Conservation (phyloP, 768 basidiomycete genomes). For the Macrolepiota fuliginosa region DNA sequence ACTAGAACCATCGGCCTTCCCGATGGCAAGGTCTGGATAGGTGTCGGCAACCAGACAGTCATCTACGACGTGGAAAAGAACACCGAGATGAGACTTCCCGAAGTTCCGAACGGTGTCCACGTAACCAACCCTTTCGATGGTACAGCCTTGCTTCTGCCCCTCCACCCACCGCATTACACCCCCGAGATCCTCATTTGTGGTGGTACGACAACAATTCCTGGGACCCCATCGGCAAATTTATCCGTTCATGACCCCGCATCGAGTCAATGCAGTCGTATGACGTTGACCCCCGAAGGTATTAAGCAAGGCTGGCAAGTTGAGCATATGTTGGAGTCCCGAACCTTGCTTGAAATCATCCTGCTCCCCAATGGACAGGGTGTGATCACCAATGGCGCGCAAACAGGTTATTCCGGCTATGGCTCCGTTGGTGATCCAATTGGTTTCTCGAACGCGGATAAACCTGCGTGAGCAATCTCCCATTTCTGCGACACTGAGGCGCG, state of each 20-base stretch:
- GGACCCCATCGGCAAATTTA: conserved; percentile 24
- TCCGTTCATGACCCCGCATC: conserved; percentile 41
- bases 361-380: conserved; percentile 43
- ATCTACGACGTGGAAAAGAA: neutral
- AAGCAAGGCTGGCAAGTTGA: conserved; percentile 45
- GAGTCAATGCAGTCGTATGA: conserved; percentile 40
- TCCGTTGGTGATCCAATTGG: conserved; percentile 28
- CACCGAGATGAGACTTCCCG: conserved; percentile 25
- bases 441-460: conserved; percentile 29
- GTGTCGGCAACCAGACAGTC: conserved; percentile 40
- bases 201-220: conserved; percentile 34
- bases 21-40: conserved; percentile 38
- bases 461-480: conserved; percentile 21
- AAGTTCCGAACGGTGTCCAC: conserved; percentile 41
- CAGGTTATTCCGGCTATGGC: conserved; percentile 38
- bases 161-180: conserved; percentile 36
- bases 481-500: neutral
- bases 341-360: conserved; percentile 36
- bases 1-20: conserved; percentile 33
- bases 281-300: conserved; percentile 39
- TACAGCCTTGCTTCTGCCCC: conserved; percentile 33
- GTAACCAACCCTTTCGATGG: conserved; percentile 39
- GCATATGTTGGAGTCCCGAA: conserved; percentile 36
- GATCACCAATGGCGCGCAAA: conserved; percentile 41
- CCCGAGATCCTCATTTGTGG: conserved; percentile 49